A percentile compares a stretch with the other conserved stretches of the same genome.
These are phyloP conservation scores for Thermomucor indicae-seudaticae DNA, from an alignment of 371 early-diverging fungal species.

Conservation along the genomic window DNA sequence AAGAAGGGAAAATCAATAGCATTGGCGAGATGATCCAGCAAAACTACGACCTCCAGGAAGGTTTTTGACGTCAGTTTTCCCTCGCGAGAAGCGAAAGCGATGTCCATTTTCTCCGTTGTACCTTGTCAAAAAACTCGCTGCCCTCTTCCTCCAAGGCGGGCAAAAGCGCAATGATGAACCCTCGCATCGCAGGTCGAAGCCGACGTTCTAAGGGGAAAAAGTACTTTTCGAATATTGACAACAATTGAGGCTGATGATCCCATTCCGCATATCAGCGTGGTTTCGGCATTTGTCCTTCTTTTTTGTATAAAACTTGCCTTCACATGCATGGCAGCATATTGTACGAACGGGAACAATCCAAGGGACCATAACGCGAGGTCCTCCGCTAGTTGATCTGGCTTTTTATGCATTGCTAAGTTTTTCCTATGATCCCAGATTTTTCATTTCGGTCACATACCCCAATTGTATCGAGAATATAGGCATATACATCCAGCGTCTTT, in stretches of 20 bases:
- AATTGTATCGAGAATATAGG: conserved; percentile 79
- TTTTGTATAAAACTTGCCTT: conserved; percentile 51
- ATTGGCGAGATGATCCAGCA: conserved; percentile 67
- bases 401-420: conserved; percentile 1
- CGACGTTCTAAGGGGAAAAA: conserved; percentile 69
- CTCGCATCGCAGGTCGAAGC: conserved; percentile 74
- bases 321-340: conserved; percentile 79
- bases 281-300: neutral
- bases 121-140: conserved; percentile 78
- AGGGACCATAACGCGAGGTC: conserved; percentile 87
- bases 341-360: conserved; percentile 90
- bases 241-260: conserved; percentile 81
- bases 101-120: conserved; percentile 9
- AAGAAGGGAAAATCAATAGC: conserved; percentile 73
- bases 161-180: conserved; percentile 77
- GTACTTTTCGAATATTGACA: conserved; percentile 69
- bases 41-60: conserved; percentile 47
- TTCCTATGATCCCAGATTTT: neutral
- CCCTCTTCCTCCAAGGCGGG: conserved; percentile 92
- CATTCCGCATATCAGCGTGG: neutral
- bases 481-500: conserved; percentile 92
- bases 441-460: conserved; percentile 49
- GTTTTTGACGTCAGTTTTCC: neutral
- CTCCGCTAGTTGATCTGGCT: conserved; percentile 70
- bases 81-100: too few species aligned